phyloP scores from a whole-genome alignment of 2,329 filamentous ascomycete genomes.

The Nigrospora osmanthi region DNA sequence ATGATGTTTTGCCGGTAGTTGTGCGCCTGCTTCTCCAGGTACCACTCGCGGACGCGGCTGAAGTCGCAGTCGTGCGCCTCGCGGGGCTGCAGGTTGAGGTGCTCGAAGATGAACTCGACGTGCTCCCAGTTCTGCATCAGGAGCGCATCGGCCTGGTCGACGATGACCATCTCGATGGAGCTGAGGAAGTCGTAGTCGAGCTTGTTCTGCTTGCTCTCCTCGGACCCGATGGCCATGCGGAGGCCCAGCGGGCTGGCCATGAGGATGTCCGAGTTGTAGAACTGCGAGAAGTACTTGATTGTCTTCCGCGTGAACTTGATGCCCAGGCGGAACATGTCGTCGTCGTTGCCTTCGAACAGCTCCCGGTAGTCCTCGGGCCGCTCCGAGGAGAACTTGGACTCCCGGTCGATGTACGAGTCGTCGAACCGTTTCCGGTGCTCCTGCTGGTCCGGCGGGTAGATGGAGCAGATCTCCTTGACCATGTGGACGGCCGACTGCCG shows the following conservation, averaged over 20 bases:
- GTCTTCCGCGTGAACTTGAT: slow-evolving; percentile 96
- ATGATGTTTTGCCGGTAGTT: slow-evolving; percentile 81
- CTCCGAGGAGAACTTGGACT: slow-evolving; percentile 60
- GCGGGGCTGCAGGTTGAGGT: slow-evolving; percentile 84
- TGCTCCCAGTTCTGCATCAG: slow-evolving; percentile 99
- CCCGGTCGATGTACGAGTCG: slow-evolving; percentile 67
- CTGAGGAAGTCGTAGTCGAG: slow-evolving; percentile 84
- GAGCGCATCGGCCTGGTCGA: slow-evolving; percentile 88
- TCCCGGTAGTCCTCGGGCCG: slow-evolving; percentile 83
- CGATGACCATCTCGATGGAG: slow-evolving; percentile 82
- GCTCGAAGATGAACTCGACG: slow-evolving; percentile 82
- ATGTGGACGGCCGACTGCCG: slow-evolving; percentile 76
- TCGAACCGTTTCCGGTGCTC: slow-evolving; percentile 92
- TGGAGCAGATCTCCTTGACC: slow-evolving; percentile 65
- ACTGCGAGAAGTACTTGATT: slow-evolving; percentile 87
- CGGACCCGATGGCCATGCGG: slow-evolving; percentile 79
- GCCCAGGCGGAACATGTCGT: slow-evolving; percentile 95
- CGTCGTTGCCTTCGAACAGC: slow-evolving; percentile 89
- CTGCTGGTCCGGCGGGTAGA: slow-evolving; percentile 81
- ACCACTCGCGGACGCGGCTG: slow-evolving; percentile 82
- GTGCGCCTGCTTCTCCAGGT: slow-evolving; percentile 78
- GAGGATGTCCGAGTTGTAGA: slow-evolving; percentile 95
- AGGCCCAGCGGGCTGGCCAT: slow-evolving; percentile 85
- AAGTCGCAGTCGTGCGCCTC: slow-evolving; percentile 92
- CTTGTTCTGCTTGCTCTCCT: slow-evolving; percentile 58